Base-by-base conservation (phyloP, 2,329 filamentous ascomycete genomes). In the Aureobasidium namibiae region DNA sequence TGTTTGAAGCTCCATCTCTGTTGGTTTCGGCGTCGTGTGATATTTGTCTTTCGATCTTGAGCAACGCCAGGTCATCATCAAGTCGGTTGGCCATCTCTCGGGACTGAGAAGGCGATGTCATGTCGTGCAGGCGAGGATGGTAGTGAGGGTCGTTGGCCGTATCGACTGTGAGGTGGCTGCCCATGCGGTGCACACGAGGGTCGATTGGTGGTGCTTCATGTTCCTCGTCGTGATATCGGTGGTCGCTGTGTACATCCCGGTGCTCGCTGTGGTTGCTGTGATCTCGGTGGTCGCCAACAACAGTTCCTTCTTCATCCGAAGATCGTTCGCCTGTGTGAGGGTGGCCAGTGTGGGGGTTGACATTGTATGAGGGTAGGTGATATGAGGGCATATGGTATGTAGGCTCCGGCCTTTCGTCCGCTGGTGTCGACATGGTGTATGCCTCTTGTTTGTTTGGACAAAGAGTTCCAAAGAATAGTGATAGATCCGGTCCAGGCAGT, bases 11-110 rank as follows among this genome's bases (percentile, higher is more conserved):
- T 14, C 71, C 68, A 13, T 73, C 67, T 4, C 64, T 16, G 70
- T 70, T 23, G 73, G 72, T 68, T 9, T 73, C 63, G 66, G 73
- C 61, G 62, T 73, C 63, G 60, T 77, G 67, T 3, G 80, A 81
- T 1, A 82, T 78, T 58, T 84, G 77, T 11, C 82, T 78, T 72
- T 89, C 86, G 1, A 84, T 82, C 63, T 85, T 81, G 46, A 88
- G 75, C 68, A 89, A 74, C 44, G 82, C 77, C 56, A 89, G 72
- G 61, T 89, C 85, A 70, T 89, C 86, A 59, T 86, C 81, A 31
- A 88, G 72, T 48, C 84, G 76, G 61, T 78, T 77, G 6, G 81
- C 78, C 66, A 85, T 77, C 69, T 87, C 85, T 39, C 84, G 78
- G 16, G 75, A 77, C 60, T 79, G 76, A 0, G 82, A 82, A 1